Percentiles rank a stretch among this genome's conserved stretches.
Evolutionary conservation across 768 basidiomycete species (phyloP).

Genomic region (Boletus huronensis): DNA sequence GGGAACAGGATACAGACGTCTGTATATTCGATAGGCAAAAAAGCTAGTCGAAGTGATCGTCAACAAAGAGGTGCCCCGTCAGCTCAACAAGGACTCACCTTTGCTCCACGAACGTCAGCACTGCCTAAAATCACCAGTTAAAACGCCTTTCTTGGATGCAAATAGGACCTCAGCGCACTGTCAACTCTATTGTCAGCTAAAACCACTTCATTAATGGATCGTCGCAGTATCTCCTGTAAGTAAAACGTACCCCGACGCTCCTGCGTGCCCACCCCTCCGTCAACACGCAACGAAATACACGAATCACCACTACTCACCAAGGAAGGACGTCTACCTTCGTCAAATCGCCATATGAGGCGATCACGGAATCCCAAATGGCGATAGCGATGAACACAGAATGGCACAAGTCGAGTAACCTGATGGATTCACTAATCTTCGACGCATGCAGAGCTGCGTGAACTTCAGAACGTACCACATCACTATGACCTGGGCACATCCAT

Average conservation of each 20-base stretch:
- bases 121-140: slow-evolving; percentile 12
- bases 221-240: neutral
- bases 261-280: slow-evolving; percentile 2
- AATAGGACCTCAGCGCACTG: slow-evolving; percentile 7
- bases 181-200: slow-evolving; percentile 20
- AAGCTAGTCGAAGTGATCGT: slow-evolving; percentile 10
- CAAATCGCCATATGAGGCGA: slow-evolving; percentile 16
- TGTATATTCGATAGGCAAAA: slow-evolving; percentile 26
- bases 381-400: slow-evolving; percentile 22
- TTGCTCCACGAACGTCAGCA: slow-evolving; percentile 25
- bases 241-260: slow-evolving; percentile 23
- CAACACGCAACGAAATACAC: neutral
- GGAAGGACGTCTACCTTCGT: slow-evolving; percentile 3
- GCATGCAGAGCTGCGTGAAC: neutral
- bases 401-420: slow-evolving; percentile 23
- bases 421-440: neutral
- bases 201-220: neutral
- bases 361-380: slow-evolving; percentile 25
- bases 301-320: slow-evolving; percentile 14
- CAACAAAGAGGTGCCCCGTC: neutral
- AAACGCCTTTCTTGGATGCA: neutral
- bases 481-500: slow-evolving; percentile 13
- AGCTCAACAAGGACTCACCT: slow-evolving; percentile 2
- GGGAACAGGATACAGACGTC: slow-evolving; percentile 6
- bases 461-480: slow-evolving; percentile 16